Evolutionary conservation across 1,139 yeast species (phyloP), one percentile per base, ranked within the genome.

Genomic region (Pichia sorboxylosa): DNA sequence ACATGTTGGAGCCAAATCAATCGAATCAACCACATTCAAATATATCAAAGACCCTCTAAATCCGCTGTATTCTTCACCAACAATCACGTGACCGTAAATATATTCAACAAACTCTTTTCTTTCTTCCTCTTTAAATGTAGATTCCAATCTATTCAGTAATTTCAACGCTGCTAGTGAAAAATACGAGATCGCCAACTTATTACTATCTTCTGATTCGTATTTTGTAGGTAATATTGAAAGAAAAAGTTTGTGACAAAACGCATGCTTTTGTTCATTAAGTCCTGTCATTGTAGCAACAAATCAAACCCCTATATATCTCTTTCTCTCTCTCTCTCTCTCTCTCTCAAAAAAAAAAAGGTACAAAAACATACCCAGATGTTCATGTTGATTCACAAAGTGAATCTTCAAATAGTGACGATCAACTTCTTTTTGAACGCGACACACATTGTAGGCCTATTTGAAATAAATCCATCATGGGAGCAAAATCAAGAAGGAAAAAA

Each of bases 1-100:
- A 46, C 72, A 77, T 0, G 93, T 82, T 2, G 84, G 68, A 1
- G 85, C 67, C 10, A 81, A 51, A 39, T 70, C 74, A 3, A 85
- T 73, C 1, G 71, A 62, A 44, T 77, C 87, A 40, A 69, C 51
- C 11, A 43, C 27, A 19, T 29, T 26, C 35, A 44, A 13, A 32
- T 39, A 42, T 7, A 68, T 59, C 17, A 57, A 44, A 3, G 78
- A 66, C 4, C 82, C 70, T 36, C 83, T 51, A 49, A 77, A 75
- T 5, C 78, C 77, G 19, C 31, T 38, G 24, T 33, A 38, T 3
- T 57, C 56, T 0, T 55, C 55, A 0, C 57, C 54, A 6, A 56
- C 63, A 3, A 73, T 59, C 26, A 61, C 49, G 41, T 67, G 72
- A 6, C 46, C 34, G 45, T 73, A 71, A 4, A 79, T 58, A 61